Base-by-base conservation (phyloP, 1,284 basidiomycete species). In the Heterobasidion annosum region DNA sequence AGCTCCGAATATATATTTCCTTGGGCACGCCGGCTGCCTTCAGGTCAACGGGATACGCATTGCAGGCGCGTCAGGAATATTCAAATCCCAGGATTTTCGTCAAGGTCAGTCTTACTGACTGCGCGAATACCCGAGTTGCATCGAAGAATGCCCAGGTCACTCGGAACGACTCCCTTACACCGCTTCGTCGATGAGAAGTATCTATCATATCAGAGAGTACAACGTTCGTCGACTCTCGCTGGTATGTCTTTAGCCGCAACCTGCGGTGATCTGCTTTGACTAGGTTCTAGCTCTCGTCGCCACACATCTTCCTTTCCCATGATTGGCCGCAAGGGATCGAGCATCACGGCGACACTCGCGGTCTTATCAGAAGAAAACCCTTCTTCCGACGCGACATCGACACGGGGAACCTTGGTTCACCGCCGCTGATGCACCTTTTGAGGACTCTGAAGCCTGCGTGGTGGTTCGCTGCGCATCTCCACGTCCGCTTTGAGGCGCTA, bases 381-480 rank as follows among this genome's bases (percentile, higher is more conserved):
- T 93, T 89, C 72, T 91, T 98, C 67, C 74, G 77, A 32, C 72
- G 79, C 32, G 95, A 99, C 69, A 79, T 89, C 57, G 68, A 79
- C 34, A 74, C 74, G 8, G 85, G 89, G 25, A 77, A 75, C 2
- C 79, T 99, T 3, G 96, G 97, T 2, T 95, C 92, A 0, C 94
- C 94, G 8, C 95, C 96, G 0, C 73, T 98, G 34, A 84, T 91
- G 74, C 81, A 82, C 13, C 74, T 99, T 0, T 70, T 99, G 19
- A 73, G 73, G 34, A 83, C 75, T 10, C 74, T 99, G 35, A 79
- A 83, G 64, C 95, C 97, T 0, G 65, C 76, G n/a, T 91, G 90
- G 79, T 99, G 97, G 97, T 98, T 98, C 67, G 73, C 92, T 1
- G 97, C 95, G 0, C 97, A 99, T 72, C 64, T 99, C 51, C 97